phyloP scores from a whole-genome alignment of 1,284 basidiomycete genomes.

The Trametes polyzona region DNA sequence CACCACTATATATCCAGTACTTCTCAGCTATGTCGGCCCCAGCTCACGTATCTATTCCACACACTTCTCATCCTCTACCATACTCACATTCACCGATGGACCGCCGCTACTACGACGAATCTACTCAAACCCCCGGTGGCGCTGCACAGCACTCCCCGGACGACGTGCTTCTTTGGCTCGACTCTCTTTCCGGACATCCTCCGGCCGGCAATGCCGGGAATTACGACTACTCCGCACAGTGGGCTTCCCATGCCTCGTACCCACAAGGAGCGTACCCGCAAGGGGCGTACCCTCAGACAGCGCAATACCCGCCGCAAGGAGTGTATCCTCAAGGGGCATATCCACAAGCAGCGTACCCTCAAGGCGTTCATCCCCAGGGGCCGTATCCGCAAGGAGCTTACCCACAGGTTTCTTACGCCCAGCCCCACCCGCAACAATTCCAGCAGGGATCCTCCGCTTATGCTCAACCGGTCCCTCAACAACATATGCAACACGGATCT shows the following conservation, averaged over 20 bases:
- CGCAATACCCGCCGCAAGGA: too few relatives aligned
- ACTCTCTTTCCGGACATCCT: conserved; percentile 8
- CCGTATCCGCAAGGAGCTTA: too few relatives aligned
- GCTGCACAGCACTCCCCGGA: conserved; percentile 1
- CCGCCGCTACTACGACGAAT: background rate
- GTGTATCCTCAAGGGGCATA: too few relatives aligned
- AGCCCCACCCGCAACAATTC: background rate
- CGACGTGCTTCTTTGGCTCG: conserved; percentile 11
- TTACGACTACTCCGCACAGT: background rate
- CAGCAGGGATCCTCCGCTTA: background rate
- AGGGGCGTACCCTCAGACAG: too few relatives aligned
- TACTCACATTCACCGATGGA: background rate
- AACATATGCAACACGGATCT: background rate
- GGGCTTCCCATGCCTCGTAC: background rate
- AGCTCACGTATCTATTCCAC: background rate
- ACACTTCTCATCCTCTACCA: background rate
- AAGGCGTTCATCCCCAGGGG: too few relatives aligned
- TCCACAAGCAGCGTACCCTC: too few relatives aligned
- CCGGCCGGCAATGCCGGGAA: background rate
- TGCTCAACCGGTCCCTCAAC: background rate
- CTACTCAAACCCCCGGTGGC: background rate
- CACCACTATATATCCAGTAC: conserved; percentile 9
- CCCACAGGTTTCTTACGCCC: too few relatives aligned
- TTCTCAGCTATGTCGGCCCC: background rate
- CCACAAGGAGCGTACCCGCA: too few relatives aligned